Evolutionary conservation across 2,329 filamentous ascomycete species (phyloP), one percentile per base, ranked within the genome.

Genomic region (Fusarium protoensiforme): DNA sequence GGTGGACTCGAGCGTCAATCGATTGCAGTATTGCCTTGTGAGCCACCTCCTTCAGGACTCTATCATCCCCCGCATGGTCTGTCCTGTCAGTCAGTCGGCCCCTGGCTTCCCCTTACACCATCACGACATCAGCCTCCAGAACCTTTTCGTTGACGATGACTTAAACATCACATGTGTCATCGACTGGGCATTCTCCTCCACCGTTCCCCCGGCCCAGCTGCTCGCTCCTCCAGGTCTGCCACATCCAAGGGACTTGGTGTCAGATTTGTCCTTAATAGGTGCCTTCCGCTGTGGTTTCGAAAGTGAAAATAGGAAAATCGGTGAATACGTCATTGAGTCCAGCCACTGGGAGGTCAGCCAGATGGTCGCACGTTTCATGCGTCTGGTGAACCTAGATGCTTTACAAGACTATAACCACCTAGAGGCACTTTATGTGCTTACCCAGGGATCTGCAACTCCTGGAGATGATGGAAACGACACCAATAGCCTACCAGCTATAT

Each of bases 151-250:
- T 62, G 77, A 79, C 62, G 62, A 74, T 36, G 70, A 78, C 53
- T 75, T 79, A 59, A 78, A 80, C 36, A 78, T 79, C 59, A 80
- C 75, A 13, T 79, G 76, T 66, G 67, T 79, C 48, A 79, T 79
- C 64, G 75, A 80, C 73, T 80, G 74, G 77, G 72, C 71, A 13
- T 79, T 75, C 39, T 70, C 71, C 22, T 79, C 76, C 33, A 78
- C 77, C 61, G 75, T 77, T 64, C 73, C 71, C 35, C 46, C 62
- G 43, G 65, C 68, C 54, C 60, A 71, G 56, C 63, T 73, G 22
- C 66, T 69, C 46, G 54, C 63, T 24, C 53, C 61, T 39, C 61
- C 68, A 13, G 68, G 68, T 53, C 65, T 71, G 36, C 71, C 71
- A 48, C 68, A 71, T 27, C 53, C 53, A 4, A 56, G 53, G 53